phyloP scores from a whole-genome alignment of 495 filamentous ascomycete genomes.

The Chaetomium tenue region DNA sequence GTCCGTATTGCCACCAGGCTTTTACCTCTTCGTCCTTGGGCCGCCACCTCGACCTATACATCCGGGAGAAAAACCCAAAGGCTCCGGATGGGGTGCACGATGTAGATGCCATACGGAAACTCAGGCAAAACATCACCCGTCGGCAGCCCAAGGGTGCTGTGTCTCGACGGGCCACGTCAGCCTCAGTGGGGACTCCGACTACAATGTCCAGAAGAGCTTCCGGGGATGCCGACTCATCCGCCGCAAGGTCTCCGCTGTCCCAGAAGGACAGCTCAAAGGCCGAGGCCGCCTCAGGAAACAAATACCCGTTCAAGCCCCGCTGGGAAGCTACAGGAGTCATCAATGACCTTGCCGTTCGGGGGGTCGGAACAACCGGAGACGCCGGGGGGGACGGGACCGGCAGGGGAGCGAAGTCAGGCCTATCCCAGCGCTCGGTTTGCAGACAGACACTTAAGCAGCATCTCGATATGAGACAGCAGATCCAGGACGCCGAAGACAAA shows the following conservation, averaged over 20 bases:
- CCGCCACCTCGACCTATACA: constrained; percentile 85
- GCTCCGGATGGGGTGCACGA: constrained; percentile 80
- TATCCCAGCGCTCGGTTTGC: constrained; percentile 45
- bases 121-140: constrained; percentile 79
- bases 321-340: constrained; percentile 83
- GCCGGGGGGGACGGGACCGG: constrained; percentile 32
- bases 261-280: constrained; percentile 43
- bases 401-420: constrained; percentile 27
- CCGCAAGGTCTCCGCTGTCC: constrained; percentile 34
- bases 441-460: constrained; percentile 55
- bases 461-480: constrained; percentile 56
- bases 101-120: constrained; percentile 78
- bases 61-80: constrained; percentile 82
- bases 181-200: constrained; percentile 47
- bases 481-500: constrained; percentile 64
- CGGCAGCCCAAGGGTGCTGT: constrained; percentile 67
- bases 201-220: constrained; percentile 32
- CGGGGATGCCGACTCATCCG: constrained; percentile 33
- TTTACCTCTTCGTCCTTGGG: constrained; percentile 94
- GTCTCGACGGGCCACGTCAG: constrained; percentile 49
- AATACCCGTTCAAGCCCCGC: constrained; percentile 49
- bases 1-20: constrained; percentile 77
- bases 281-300: constrained; percentile 55
- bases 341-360: constrained; percentile 63
- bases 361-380: constrained; percentile 31